Percentiles rank a stretch among this genome's conserved stretches.
These are phyloP conservation scores for Rhizomucor miehei DNA, from an alignment of 371 early-diverging fungal species.

Conservation along the genomic window DNA sequence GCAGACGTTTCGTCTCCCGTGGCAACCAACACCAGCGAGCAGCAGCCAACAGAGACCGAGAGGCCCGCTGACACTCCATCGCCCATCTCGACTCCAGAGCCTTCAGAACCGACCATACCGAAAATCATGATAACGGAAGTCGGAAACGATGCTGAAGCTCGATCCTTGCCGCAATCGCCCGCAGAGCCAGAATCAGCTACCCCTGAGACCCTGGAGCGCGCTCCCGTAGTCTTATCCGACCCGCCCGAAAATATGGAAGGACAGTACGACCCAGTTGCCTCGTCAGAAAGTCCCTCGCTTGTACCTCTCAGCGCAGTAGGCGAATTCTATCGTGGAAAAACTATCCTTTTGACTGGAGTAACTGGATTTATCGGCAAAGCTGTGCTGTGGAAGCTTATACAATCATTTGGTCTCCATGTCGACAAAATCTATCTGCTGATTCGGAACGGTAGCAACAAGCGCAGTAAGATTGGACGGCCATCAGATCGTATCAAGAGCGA, in stretches of 20 bases:
- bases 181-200: not conserved
- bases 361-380: conserved; percentile 66
- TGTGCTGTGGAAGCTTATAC: conserved; percentile 52
- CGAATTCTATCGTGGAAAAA: conserved; percentile 33
- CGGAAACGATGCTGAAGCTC: conserved; percentile 2
- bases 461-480: conserved; percentile 46
- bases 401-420: conserved; percentile 27
- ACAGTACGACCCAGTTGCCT: not conserved
- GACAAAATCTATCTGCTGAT: conserved; percentile 41
- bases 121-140: not conserved
- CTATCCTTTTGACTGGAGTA: conserved; percentile 56
- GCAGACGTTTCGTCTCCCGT: no score
- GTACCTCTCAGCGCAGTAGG: conserved; percentile 10
- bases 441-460: conserved; percentile 46
- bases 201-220: not conserved
- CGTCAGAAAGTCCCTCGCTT: not conserved
- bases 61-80: no score
- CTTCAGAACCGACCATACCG: not conserved
- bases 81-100: no score
- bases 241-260: not conserved
- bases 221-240: not conserved
- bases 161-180: not conserved
- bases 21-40: no score
- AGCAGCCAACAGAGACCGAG: no score
- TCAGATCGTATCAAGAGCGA: conserved; percentile 42